Evolutionary conservation across 176 grass and related monocot genomes (phyloP).

Genomic region (Poa pratensis): DNA sequence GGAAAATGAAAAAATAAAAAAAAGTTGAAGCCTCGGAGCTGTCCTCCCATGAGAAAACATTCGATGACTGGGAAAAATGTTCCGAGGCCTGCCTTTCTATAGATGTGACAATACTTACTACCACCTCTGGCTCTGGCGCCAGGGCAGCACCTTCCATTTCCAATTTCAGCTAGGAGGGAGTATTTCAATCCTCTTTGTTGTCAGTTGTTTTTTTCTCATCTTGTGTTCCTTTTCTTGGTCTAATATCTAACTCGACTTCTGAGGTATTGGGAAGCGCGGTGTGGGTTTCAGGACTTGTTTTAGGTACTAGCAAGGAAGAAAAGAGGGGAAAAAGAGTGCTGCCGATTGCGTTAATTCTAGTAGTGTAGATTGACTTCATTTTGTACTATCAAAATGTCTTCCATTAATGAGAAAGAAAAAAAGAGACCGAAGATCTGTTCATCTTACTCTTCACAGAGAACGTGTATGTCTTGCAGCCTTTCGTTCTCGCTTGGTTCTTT

Average conservation of each 20-base stretch:
- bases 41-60: conserved; percentile 64
- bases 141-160: conserved; percentile 21
- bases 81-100: conserved; percentile 6
- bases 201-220: background rate
- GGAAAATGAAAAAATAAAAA: background rate
- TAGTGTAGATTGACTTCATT: conserved; percentile 12
- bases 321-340: background rate
- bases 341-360: conserved; percentile 6
- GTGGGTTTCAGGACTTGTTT: conserved; percentile 10
- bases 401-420: conserved; percentile 37
- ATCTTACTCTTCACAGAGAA: conserved; percentile 17
- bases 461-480: conserved; percentile 32
- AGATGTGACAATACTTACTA: conserved; percentile 4
- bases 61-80: conserved; percentile 68
- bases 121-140: conserved; percentile 4
- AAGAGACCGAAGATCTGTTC: background rate
- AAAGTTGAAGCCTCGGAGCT: background rate
- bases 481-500: conserved; percentile 42
- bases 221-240: background rate
- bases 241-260: conserved; percentile 27
- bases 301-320: conserved; percentile 41
- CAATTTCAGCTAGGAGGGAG: conserved; percentile 49
- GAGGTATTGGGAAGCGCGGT: conserved; percentile 10
- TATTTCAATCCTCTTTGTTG: conserved; percentile 29
- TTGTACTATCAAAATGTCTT: conserved; percentile 24